Evolutionary conservation across 257 asterid genomes (phyloP).

Genomic region (Solanum sejunctum): DNA sequence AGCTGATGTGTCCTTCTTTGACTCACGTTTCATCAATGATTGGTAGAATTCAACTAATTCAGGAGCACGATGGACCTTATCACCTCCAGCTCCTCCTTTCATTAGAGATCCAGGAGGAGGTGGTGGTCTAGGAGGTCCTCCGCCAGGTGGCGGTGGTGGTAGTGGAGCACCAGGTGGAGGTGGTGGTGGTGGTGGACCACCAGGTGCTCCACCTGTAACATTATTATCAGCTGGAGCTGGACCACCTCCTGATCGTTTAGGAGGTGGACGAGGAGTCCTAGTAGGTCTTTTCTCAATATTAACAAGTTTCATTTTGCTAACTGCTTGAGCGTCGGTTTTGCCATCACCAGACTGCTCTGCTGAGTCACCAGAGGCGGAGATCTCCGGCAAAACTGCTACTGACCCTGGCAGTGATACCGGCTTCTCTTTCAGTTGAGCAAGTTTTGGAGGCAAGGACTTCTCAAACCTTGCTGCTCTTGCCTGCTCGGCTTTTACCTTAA

Average conservation of each 20-base stretch:
- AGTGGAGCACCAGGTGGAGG: constrained; percentile 73
- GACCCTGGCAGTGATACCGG: constrained; percentile 1
- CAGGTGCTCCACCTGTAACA: constrained; percentile 23
- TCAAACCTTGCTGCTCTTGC: constrained; percentile 80
- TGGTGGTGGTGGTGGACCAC: constrained; percentile 68
- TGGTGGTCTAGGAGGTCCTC: constrained; percentile 86
- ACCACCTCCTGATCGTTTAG: constrained; percentile 45
- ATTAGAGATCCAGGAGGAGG: constrained; percentile 74
- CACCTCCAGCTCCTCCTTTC: constrained; percentile 52
- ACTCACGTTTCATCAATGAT: constrained; percentile 84
- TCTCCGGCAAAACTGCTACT: background rate
- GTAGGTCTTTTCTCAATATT: constrained; percentile 76
- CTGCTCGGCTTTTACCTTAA: constrained; percentile 79
- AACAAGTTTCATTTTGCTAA: constrained; percentile 65
- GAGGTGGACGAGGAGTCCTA: constrained; percentile 82
- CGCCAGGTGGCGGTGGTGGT: constrained; percentile 75
- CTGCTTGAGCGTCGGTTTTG: constrained; percentile 37
- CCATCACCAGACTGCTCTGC: constrained; percentile 32
- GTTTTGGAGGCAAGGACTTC: constrained; percentile 72
- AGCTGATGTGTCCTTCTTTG: constrained; percentile 63
- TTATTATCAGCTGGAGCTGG: constrained; percentile 15
- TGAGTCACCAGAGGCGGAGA: constrained; percentile 40
- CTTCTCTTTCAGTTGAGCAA: constrained; percentile 65
- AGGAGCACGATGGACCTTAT: constrained; percentile 93
- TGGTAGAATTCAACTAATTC: constrained; percentile 96